Evolutionary conservation across 1,284 basidiomycete species (phyloP), one percentile per base, ranked within the genome.

Genomic region (Ganoderma boninense): DNA sequence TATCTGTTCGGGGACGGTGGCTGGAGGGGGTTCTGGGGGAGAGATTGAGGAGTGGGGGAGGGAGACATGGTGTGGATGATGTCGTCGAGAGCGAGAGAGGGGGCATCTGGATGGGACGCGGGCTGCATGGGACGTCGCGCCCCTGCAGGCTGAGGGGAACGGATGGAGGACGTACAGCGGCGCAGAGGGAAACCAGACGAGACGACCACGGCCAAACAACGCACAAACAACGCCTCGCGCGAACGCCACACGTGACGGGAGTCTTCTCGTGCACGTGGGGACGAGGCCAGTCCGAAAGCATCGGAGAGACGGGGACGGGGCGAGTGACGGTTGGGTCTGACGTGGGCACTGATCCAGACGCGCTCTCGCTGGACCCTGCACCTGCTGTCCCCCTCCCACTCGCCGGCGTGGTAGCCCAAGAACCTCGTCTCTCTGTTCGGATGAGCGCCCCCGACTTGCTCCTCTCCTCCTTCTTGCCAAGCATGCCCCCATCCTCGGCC

Each of bases 1-100:
- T 32, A 18, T 26, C 11, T 62, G 63, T 52, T 67, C 66, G 40
- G 69, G 23, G 57, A 65, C 52, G 7, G 54, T 46, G 20, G 69
- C 60, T 14, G 46, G 65, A 14, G 35, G 57, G 11, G 26, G 69
- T 10, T 64, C 67, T 43, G 57, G 74, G 0, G 74, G 73, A 73
- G 67, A 3, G 69, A n/a, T 20, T 73, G 78, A 57, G 81, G 80
- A 7, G 74, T 72, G 29, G 84, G 83, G 0, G 82, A 83, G 7
- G 85, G 80, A 18, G 84, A 84, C 74, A 83, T 80, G 49, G 82
- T 65, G 70, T 82, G 83, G 40, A 86, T 77, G 59, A 86, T 81
- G 67, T 86, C 84, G 38, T 80, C 82, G 54, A 86, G 77, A 3
- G 79, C 77, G 52, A 86, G 82, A 0, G 77, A 75, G 1, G 77